Base-by-base conservation (phyloP, 2,329 filamentous ascomycete genomes). In the Fusarium sp. region DNA sequence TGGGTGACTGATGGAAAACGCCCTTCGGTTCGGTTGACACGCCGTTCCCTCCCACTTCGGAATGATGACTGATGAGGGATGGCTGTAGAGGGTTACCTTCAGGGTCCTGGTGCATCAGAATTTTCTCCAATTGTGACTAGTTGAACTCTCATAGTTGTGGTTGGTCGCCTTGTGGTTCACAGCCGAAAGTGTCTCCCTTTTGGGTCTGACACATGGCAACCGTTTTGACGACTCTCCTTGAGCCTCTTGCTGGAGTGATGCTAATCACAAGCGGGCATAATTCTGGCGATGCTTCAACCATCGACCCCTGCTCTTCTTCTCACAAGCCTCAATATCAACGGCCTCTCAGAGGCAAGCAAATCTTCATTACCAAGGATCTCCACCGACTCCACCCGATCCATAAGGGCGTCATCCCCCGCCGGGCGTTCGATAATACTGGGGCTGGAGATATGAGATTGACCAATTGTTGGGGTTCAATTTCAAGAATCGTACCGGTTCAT, bases 341-440 rank as follows among this genome's bases (percentile, higher is more conserved):
- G 39, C 71, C 71, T 73, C 69, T 73, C 49, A 73, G 39, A 63
- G 17, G 36, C 20, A 36, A 56, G 56, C 44, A 59, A 73, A 70
- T 68, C 48, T 26, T 42, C 51, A 72, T 73, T 71, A 73, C 71
- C 57, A 72, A 71, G 51, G 19, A 38, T 55, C 52, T 19, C 68
- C 67, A 66, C 69, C 36, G 56, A 42, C 48, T 57, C 67, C 70
- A 65, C 57, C 28, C 24, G 32, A 54, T 59, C 65, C 69, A 65
- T 68, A 55, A 62, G 52, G 44, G 51, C 59, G 56, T 54, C 53
- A 56, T 46, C 54, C 70, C 69, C 68, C 65, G 54, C 67, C 43
- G 17, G n/a, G n/a, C 34, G 28, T 54, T 48, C 36, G 36, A 49
- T 45, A 47, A 15, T 19, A 61, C 40, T 53, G 66, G 62, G 56